Base-by-base conservation (phyloP, 2,329 filamentous ascomycete species). In the Ascocoryne sarcoides region DNA sequence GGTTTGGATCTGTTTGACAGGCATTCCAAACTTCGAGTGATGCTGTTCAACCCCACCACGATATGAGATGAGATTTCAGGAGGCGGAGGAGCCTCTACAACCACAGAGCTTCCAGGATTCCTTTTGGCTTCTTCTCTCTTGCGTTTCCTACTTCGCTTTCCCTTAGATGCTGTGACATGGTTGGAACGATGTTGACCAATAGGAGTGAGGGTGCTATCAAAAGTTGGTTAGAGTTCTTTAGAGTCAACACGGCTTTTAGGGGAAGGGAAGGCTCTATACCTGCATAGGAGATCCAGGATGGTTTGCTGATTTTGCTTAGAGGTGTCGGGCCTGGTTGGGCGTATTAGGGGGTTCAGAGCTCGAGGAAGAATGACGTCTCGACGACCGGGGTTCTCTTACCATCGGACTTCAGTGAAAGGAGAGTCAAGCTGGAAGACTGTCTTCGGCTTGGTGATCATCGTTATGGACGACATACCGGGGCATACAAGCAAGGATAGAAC, bases 251-350 rank as follows among this genome's bases (percentile, higher is more conserved):
- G 17, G 8, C 30, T 32, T 8, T 18, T 4, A 32, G 8, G 4
- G 30, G 16, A 4, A 4, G 5, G 10, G 30, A 16, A 12, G 14
- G 29, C 12, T 16, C 61, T 65, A 52, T 68, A 84, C 81, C 67
- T 72, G 71, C 75, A 82, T 4, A 84, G 65, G 36, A 86, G 65
- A 47, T 84, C 78, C 8, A 84, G 56, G 28, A 84, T 79, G 3
- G 69, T 67, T 37, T 79, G 71, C 58, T 84, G 78, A 38, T 83
- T 68, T 36, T 75, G 64, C 14, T 62, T 55, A 2, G 67, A 65
- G 32, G 83, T 68, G 31, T 68, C 60, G 5, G 82, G 82, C 79
- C 82, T 86, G 23, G 14, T 26, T 30, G 8, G 12, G 31, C n/a
- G n/a, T n/a, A n/a, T n/a, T n/a, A n/a, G n/a, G n/a, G n/a, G n/a